Percentiles rank a stretch among this genome's conserved stretches.
Conservation (phyloP, 208 protist genomes). For the Angomonas ambiguus region DNA sequence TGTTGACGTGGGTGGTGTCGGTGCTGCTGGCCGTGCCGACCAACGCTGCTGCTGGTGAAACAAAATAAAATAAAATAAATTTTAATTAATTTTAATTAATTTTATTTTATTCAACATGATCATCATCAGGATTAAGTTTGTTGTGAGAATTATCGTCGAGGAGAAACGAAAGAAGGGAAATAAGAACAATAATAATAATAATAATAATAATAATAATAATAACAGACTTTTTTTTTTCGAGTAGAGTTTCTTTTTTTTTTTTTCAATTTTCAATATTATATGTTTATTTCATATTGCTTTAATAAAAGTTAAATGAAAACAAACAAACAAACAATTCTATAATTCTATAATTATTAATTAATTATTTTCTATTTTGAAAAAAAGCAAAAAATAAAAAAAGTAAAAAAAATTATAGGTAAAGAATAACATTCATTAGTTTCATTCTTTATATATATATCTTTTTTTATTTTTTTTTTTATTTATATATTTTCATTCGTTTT, state of each 20-base stretch:
- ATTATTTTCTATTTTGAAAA: background rate
- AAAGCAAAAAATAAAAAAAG: background rate
- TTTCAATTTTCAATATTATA: background rate
- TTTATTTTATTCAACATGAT: background rate
- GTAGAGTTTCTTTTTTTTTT: constrained; percentile 24
- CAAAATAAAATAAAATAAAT: constrained; percentile 7
- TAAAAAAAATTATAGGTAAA: constrained; percentile 1
- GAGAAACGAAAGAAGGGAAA: background rate
- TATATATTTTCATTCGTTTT: constrained; percentile 17
- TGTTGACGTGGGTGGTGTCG: constrained; percentile 19
- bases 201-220: too few species aligned
- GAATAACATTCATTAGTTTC: background rate
- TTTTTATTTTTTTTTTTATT: constrained; percentile 11
- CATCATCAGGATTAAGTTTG: too few species aligned
- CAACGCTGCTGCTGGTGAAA: constrained; percentile 2
- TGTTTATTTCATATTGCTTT: background rate
- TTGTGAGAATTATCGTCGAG: background rate
- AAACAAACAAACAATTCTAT: background rate
- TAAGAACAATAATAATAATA: background rate
- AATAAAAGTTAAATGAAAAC: background rate
- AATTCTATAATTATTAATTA: background rate
- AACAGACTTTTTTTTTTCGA: too few species aligned
- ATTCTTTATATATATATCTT: constrained; percentile 9
- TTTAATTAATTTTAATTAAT: background rate
- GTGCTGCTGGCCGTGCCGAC: background rate